Evolutionary conservation across 495 filamentous ascomycete species (phyloP), one percentile per base, ranked within the genome.

Genomic region (Aspergillus mulundensis): DNA sequence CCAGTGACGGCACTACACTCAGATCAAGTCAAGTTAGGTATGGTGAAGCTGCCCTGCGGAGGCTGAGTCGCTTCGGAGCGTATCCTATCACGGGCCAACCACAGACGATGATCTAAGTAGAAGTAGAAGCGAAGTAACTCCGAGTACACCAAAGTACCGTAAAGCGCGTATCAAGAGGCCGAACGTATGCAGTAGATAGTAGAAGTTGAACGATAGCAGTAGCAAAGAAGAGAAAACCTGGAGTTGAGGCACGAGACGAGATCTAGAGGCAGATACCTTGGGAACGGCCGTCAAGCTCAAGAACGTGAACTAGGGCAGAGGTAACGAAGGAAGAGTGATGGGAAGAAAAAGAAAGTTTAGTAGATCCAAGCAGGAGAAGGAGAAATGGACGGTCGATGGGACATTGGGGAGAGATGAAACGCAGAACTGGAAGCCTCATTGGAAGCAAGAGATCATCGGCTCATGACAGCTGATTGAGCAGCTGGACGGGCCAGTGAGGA

Each of bases 381-480:
- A 56, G 51, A 38, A 44, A 49, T 54, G 34, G 57, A 57, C 42
- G 23, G 43, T 20, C 16, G 45, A 54, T 11, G 50, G 51, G 51
- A 46, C n/a, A n/a, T n/a, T n/a, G n/a, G 52, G 52, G 41, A 53
- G 36, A 59, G 40, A 63, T 58, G 58, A 60, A 61, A 63, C 60
- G 62, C 59, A 66, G 59, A 60, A 60, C 59, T 51, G 54, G 53
- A 65, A 58, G 62, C 61, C 61, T 54, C 47, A 59, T 34, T 50
- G 50, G 45, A 48, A 38, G 50, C 19, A 36, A 51, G 50, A 59
- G 62, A 65, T 65, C 62, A 61, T 59, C 62, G 50, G 59, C 21
- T 25, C 48, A 42, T 65, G 62, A 65, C 62, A 65, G 63, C 54
- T 65, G 57, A 60, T 65, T 53, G 48, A 63, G 41, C 45, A 57